Conservation (phyloP, 148 eudicot species). For the Vaccinium macrocarpon region DNA sequence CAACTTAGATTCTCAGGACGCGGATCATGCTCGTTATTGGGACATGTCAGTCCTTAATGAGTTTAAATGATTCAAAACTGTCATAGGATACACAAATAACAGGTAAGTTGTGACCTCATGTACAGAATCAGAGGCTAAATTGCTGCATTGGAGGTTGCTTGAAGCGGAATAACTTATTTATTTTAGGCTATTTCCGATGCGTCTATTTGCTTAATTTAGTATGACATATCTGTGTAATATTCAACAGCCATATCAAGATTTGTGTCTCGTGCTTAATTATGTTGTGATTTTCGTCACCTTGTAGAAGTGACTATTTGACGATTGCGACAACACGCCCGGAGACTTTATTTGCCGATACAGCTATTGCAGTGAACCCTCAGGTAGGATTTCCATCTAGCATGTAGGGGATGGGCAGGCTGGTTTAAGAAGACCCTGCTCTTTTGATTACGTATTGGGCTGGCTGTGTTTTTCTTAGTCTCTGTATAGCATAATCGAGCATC, state of each 20-base stretch:
- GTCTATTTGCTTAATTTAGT: not conserved
- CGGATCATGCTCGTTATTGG: not conserved
- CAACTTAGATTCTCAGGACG: not conserved
- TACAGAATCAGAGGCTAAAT: not conserved
- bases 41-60: too few species aligned
- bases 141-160: not conserved
- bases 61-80: not conserved
- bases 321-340: constrained; percentile 97
- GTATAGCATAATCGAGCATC: not conserved
- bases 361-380: constrained; percentile 95
- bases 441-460: not conserved
- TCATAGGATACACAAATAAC: not conserved
- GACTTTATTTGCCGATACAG: constrained; percentile 96
- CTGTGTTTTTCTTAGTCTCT: not conserved
- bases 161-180: not conserved
- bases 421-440: not conserved
- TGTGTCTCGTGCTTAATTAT: not conserved
- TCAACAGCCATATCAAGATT: not conserved
- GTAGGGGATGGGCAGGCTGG: not conserved
- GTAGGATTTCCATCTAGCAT: constrained; percentile 27
- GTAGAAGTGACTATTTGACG: constrained; percentile 78
- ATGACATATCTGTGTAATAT: not conserved
- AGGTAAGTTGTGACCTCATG: not conserved
- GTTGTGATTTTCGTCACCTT: constrained; percentile 16
- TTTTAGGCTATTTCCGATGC: not conserved